These are phyloP conservation scores for Kandelia obovata DNA, from an alignment of 345 rosid genomes.

Conservation along the genomic window DNA sequence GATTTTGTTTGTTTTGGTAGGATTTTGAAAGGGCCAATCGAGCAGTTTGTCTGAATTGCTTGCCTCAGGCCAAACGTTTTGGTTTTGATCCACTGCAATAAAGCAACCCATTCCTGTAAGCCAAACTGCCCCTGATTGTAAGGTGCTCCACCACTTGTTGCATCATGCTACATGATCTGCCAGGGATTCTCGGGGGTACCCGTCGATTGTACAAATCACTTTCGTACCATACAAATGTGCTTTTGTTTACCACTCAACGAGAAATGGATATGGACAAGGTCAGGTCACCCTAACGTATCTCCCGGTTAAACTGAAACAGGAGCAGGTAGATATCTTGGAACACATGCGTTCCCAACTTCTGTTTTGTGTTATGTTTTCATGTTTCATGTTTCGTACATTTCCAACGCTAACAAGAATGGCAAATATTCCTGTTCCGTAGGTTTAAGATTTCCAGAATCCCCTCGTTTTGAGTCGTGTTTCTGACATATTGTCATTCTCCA, in stretches of 20 bases:
- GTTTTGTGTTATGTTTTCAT: too few relatives aligned
- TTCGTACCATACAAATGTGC: constrained; percentile 30
- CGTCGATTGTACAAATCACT: constrained; percentile 47
- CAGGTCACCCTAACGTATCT: constrained; percentile 43
- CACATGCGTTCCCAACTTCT: too few relatives aligned
- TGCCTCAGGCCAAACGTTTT: constrained; percentile 59
- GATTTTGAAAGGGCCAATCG: constrained; percentile 33
- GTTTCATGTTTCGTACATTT: too few relatives aligned
- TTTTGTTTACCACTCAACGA: constrained; percentile 42
- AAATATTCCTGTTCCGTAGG: too few relatives aligned
- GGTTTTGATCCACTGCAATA: constrained; percentile 54
- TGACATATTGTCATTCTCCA: too few relatives aligned
- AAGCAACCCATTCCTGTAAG: constrained; percentile 54
- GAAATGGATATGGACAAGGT: constrained; percentile 37
- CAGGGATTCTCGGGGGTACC: constrained; percentile 40
- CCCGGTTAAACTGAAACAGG: too few relatives aligned
- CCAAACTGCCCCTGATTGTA: constrained; percentile 58
- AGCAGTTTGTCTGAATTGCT: constrained; percentile 45
- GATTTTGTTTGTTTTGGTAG: too few relatives aligned
- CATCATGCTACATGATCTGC: constrained; percentile 48
- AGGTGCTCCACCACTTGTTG: constrained; percentile 62
- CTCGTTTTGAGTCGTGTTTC: too few relatives aligned
- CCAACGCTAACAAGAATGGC: too few relatives aligned
- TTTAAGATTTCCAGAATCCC: too few relatives aligned
- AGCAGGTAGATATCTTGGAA: too few relatives aligned